phyloP scores from a whole-genome alignment of 108 stramenopile genomes.

The Stephanodiscus minutulus region DNA sequence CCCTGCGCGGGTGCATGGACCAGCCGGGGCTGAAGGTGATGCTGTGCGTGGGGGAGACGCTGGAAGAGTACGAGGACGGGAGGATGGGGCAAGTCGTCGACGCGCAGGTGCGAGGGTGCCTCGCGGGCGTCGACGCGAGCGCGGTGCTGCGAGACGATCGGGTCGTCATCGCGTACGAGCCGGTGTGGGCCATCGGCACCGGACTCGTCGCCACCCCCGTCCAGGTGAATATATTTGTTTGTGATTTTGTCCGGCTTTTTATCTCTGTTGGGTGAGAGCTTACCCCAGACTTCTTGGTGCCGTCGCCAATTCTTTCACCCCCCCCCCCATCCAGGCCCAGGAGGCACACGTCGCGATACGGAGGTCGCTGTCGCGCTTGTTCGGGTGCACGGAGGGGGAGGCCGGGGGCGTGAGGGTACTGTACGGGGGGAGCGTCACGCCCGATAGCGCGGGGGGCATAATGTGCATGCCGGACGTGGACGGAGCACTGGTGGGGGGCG shows the following conservation, averaged over 20 bases:
- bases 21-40: constrained; percentile 40
- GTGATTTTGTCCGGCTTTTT: too few relatives aligned
- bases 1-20: constrained; percentile 37
- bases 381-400: constrained; percentile 13
- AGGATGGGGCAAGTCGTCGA: constrained; percentile 47
- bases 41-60: constrained; percentile 56
- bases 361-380: constrained; percentile 34
- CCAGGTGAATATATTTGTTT: too few relatives aligned
- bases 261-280: too few relatives aligned
- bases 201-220: constrained; percentile 88
- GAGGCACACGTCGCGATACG: constrained; percentile 58
- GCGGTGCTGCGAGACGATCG: constrained; percentile 32
- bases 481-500: constrained; percentile 74
- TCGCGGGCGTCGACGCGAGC: constrained; percentile 46
- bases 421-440: constrained; percentile 73
- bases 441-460: constrained; percentile 54
- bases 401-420: constrained; percentile 50
- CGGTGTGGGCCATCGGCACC: constrained; percentile 96
- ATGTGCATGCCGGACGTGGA: constrained; percentile 69
- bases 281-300: too few relatives aligned
- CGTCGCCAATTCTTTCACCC: too few relatives aligned
- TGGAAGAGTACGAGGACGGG: constrained; percentile 42
- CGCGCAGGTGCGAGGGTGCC: constrained; percentile 53
- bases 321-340: constrained; percentile 70
- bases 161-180: constrained; percentile 87